phyloP scores from a whole-genome alignment of 2,329 filamentous ascomycete genomes.

The Ceratocystis papillata region DNA sequence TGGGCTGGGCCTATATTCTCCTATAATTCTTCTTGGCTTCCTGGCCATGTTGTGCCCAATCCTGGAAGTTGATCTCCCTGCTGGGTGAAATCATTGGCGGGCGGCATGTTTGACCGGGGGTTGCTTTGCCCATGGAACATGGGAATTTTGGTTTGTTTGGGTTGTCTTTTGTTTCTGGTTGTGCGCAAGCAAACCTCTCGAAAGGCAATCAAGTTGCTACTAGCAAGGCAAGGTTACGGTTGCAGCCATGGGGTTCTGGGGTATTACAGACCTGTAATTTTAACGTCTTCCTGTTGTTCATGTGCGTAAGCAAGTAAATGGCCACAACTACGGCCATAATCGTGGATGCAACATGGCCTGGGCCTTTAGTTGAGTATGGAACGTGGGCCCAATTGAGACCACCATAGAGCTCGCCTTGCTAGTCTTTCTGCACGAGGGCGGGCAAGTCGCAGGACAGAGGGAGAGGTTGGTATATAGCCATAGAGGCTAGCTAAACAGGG shows the following conservation, averaged over 20 bases:
- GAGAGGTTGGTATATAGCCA: not conserved
- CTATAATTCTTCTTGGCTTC: not conserved
- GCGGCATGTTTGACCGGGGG: not conserved
- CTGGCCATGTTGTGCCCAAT: not conserved
- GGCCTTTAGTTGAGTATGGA: not conserved
- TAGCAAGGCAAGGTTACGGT: not conserved
- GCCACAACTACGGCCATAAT: not conserved
- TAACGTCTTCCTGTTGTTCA: not conserved
- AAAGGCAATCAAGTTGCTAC: not conserved
- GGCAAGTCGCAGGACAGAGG: not conserved
- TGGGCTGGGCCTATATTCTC: not conserved
- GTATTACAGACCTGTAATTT: no score
- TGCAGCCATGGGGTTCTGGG: not conserved
- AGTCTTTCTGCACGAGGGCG: not conserved
- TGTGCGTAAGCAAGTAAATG: not conserved
- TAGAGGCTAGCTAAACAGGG: not conserved
- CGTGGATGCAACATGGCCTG: not conserved
- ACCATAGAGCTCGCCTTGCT: not conserved
- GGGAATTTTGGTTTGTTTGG: not conserved
- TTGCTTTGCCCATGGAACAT: not conserved
- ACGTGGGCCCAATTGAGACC: not conserved
- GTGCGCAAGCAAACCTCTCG: not conserved
- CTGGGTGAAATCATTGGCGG: not conserved
- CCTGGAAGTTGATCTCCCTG: not conserved
- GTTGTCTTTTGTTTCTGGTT: constrained; percentile 2